Conservation (phyloP, 257 asterid genomes). For the Solanum virginianum region DNA sequence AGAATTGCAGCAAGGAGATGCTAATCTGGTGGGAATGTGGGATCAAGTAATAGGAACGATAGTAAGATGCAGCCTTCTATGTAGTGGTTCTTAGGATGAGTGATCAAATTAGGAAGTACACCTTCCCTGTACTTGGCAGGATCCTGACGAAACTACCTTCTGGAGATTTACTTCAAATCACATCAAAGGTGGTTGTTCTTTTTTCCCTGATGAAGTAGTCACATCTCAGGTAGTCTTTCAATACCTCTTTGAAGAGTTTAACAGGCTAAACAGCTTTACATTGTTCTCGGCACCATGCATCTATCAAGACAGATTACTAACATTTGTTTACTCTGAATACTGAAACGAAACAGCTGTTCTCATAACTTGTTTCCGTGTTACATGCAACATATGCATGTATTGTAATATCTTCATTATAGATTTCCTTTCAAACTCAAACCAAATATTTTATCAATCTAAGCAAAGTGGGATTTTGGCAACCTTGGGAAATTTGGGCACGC, state of each 20-base stretch:
- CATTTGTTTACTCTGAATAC: neutral
- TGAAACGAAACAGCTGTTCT: neutral
- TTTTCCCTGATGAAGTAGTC: neutral
- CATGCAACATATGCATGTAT: neutral
- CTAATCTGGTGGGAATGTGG: neutral
- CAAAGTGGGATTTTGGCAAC: neutral
- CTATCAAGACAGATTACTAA: neutral
- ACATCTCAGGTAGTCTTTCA: neutral
- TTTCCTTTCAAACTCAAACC: neutral
- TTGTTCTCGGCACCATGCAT: neutral
- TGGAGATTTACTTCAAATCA: neutral
- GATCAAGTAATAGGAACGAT: neutral
- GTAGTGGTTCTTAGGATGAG: neutral
- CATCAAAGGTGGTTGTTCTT: neutral
- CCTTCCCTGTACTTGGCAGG: neutral
- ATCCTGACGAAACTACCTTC: neutral
- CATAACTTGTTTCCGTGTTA: neutral
- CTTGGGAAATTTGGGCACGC: constrained; percentile 1
- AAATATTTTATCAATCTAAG: neutral
- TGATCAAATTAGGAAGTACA: neutral
- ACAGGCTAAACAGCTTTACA: neutral
- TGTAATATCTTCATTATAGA: neutral
- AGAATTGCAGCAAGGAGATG: neutral
- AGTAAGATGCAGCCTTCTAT: neutral
- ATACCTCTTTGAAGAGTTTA: neutral